Evolutionary conservation across 352 stramenopile genomes (phyloP), one percentile per base, ranked within the genome.

Genomic region (Thalassiosira livingstoniorum): DNA sequence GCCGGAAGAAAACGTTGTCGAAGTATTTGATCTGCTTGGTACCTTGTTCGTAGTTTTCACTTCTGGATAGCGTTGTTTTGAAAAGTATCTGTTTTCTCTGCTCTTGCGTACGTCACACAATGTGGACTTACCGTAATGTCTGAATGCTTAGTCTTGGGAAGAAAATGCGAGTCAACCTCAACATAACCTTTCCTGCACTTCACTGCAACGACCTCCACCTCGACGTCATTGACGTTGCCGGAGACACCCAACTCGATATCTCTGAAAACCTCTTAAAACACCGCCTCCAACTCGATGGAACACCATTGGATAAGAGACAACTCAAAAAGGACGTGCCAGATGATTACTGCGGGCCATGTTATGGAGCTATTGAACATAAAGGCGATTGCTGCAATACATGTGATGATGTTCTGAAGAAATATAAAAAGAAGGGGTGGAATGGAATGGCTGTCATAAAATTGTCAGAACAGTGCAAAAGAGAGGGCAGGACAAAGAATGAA

Each of bases 191-290:
- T 83, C 96, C 98, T 31, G 91, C 93, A 11, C 90, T 99, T 65
- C 97, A 94, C 73, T 99, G 98, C 92, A 91, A 96, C 4, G 97
- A 99, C 86, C 93, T 98, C 34, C 97, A 99, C 84, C 88, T 99
- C 45, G 98, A 99, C 89, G 96, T 96, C 2, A 99, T 99, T 95
- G 98, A 99, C 87, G 96, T 99, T 43, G 97, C 97, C 0, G 98
- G 98, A 18, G 97, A 99, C 78, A 95, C 98, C 71, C 97, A 99
- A 85, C 90, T 99, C 32, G 94, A 98, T 80, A 95, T 99, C 82
- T 96, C 98, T 77, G 96, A 99, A 75, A 97, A 95, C 4, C 93
- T 99, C 65, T 90, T 95, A 54, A 99, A 99, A 90, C 96, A 94
- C 75, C 92, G 96, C 0, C 75, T 99, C 23, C 91, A 95, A 60